Evolutionary conservation across 495 filamentous ascomycete genomes (phyloP).

Genomic region (Hypoxylon fuscum): DNA sequence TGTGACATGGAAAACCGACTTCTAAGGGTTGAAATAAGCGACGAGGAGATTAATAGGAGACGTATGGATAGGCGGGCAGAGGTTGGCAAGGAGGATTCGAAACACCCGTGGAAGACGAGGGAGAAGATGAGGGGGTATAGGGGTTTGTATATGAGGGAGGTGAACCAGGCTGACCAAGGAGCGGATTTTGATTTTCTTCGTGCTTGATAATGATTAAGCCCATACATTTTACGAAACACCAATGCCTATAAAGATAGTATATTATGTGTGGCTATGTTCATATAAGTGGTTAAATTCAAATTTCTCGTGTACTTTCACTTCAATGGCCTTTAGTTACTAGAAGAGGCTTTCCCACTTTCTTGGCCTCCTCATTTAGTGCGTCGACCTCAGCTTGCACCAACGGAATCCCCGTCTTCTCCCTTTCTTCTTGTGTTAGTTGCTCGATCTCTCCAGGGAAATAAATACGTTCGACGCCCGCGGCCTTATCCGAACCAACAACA

Average conservation of each 20-base stretch:
- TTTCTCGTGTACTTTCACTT: too few relatives aligned
- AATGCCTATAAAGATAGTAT: too few relatives aligned
- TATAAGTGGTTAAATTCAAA: too few relatives aligned
- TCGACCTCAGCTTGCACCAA: conserved; percentile 71
- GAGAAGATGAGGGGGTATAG: conserved; percentile 64
- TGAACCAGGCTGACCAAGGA: conserved; percentile 71
- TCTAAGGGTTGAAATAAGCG: conserved; percentile 58
- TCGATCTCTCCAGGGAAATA: conserved; percentile 86
- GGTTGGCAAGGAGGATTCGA: conserved; percentile 12
- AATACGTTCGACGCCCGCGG: conserved; percentile 75
- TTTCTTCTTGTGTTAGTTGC: conserved; percentile 65
- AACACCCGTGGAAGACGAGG: conserved; percentile 47
- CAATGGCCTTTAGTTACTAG: conserved; percentile 23
- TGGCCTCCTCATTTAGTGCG: conserved; percentile 72
- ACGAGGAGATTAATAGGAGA: conserved; percentile 56
- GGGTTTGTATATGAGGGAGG: conserved; percentile 70
- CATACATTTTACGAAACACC: too few relatives aligned
- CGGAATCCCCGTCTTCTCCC: conserved; percentile 69
- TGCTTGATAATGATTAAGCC: conserved; percentile 43
- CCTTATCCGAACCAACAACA: conserved; percentile 70
- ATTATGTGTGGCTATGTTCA: too few relatives aligned
- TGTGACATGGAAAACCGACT: conserved; percentile 59
- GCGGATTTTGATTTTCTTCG: conserved; percentile 73
- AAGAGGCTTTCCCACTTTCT: conserved; percentile 54
- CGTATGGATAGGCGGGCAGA: conserved; percentile 47